phyloP scores from a whole-genome alignment of 176 grass and related monocot genomes.

The Avena sativa region DNA sequence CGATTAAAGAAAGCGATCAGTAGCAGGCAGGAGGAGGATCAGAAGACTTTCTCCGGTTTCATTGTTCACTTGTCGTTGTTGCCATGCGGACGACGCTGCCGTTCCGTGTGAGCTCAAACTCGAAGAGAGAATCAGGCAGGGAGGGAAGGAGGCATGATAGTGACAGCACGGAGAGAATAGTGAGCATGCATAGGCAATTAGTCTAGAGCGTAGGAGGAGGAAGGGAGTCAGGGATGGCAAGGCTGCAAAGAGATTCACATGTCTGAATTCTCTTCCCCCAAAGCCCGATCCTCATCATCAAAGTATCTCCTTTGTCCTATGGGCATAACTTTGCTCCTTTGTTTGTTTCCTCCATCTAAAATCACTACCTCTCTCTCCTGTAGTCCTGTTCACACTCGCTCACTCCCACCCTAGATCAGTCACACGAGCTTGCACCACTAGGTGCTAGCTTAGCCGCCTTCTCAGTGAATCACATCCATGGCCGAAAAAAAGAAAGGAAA shows the following conservation, averaged over 20 bases:
- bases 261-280: neutral
- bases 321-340: constrained; percentile 7
- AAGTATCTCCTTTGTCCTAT: constrained; percentile 38
- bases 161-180: constrained; percentile 21
- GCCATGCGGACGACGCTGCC: neutral
- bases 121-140: neutral
- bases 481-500: constrained; percentile 42
- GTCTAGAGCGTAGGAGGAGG: neutral
- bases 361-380: neutral
- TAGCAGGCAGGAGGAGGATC: neutral
- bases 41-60: constrained; percentile 15
- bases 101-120: constrained; percentile 22
- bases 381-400: neutral
- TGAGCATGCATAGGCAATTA: constrained; percentile 32
- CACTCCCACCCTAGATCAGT: neutral
- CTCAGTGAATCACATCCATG: constrained; percentile 38
- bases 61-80: constrained; percentile 35
- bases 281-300: constrained; percentile 21
- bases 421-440: constrained; percentile 25
- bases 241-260: constrained; percentile 55
- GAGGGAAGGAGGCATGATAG: neutral
- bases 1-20: constrained; percentile 4
- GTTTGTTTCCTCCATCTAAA: constrained; percentile 18
- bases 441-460: neutral
- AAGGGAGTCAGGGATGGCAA: constrained; percentile 38